phyloP scores from a whole-genome alignment of 768 basidiomycete species.

The Daedaleopsis nitida region DNA sequence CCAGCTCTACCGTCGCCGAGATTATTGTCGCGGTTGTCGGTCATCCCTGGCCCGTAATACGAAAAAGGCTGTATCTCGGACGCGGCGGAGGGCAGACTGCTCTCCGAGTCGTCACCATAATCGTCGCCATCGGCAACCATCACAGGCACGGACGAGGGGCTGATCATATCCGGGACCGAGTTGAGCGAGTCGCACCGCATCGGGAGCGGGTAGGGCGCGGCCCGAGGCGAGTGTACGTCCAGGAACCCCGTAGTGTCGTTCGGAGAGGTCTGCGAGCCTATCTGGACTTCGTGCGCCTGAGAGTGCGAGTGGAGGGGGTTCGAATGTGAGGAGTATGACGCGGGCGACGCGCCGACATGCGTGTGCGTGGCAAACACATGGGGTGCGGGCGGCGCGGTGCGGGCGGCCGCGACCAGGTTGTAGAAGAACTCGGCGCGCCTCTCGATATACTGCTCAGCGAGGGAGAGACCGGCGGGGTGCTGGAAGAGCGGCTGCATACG shows the following conservation, averaged over 20 bases:
- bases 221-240: conserved; percentile 23
- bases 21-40: conserved; percentile 9
- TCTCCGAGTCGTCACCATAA: conserved; percentile 33
- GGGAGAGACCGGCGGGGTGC: conserved; percentile 7
- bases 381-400: conserved; percentile 5
- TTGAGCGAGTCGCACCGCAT: conserved; percentile 25
- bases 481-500: conserved; percentile 4
- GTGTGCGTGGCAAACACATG: conserved; percentile 6
- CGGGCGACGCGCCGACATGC: too few relatives aligned
- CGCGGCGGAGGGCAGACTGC: conserved; percentile 30
- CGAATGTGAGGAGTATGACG: not conserved
- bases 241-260: conserved; percentile 11
- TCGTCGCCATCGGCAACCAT: conserved; percentile 31
- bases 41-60: conserved; percentile 17
- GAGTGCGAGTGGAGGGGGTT: not conserved
- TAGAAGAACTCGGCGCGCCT: not conserved
- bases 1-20: too few relatives aligned
- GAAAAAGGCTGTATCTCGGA: conserved; percentile 26
- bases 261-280: not conserved
- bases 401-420: conserved; percentile 4
- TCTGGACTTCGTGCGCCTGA: not conserved
- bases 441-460: conserved; percentile 12
- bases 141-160: conserved; percentile 29
- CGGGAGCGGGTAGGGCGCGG: conserved; percentile 13
- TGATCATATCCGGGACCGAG: conserved; percentile 27